phyloP scores from a whole-genome alignment of 768 basidiomycete genomes.

The Mycena belliarum region DNA sequence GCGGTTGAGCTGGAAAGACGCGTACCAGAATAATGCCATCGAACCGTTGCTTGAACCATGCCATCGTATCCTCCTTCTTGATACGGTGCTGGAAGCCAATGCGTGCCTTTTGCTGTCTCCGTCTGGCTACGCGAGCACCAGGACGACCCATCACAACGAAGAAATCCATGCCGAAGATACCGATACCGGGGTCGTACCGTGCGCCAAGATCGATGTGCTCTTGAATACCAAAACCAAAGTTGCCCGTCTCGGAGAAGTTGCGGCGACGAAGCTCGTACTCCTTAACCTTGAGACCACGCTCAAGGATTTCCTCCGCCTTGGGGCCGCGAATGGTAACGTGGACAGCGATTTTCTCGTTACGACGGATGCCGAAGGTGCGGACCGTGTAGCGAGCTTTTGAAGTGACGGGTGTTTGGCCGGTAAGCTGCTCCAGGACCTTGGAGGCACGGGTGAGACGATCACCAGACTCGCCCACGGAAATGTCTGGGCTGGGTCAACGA shows the following conservation, averaged over 20 bases:
- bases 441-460: conserved; percentile 98
- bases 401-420: conserved; percentile 98
- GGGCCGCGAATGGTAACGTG: conserved; percentile 99
- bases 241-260: conserved; percentile 98
- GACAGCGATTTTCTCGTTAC: conserved; percentile 99
- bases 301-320: conserved; percentile 99
- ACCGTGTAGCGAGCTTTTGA: conserved; percentile 99
- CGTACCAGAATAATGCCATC: conserved; percentile 94
- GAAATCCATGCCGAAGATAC: conserved; percentile 99
- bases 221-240: conserved; percentile 99
- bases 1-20: conserved; percentile 13
- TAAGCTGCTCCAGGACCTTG: conserved; percentile 99
- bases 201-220: conserved; percentile 99
- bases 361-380: conserved; percentile 97
- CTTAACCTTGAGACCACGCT: conserved; percentile 99
- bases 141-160: conserved; percentile 97
- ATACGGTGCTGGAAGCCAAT: conserved; percentile 89
- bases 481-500: conserved; percentile 59
- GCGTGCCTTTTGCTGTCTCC: conserved; percentile 86
- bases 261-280: conserved; percentile 97
- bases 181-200: conserved; percentile 96
- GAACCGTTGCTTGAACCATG: conserved; percentile 99
- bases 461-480: conserved; percentile 99
- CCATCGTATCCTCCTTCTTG: conserved; percentile 94
- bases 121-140: conserved; percentile 85